phyloP scores from a whole-genome alignment of 495 filamentous ascomycete species.

The Tuber calosporum region DNA sequence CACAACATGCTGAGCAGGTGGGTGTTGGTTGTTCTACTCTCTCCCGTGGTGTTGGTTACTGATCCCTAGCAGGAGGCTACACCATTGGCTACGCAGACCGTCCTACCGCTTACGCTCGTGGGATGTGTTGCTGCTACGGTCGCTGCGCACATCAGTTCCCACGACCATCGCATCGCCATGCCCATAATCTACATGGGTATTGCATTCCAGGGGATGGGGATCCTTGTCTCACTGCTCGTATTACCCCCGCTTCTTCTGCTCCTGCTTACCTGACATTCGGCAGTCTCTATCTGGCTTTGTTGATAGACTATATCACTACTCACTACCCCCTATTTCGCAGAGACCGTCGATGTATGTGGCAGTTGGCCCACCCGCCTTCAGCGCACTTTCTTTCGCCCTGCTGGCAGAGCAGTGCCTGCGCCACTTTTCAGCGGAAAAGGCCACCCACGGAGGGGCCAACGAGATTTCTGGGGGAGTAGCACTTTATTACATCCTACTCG shows the following conservation, averaged over 20 bases:
- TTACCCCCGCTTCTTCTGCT: not conserved
- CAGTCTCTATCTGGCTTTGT: conserved; percentile 31
- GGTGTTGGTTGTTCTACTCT: conserved; percentile 3
- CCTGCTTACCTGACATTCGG: not conserved
- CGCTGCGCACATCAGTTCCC: conserved; percentile 21
- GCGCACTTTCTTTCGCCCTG: conserved; percentile 23
- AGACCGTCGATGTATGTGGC: conserved; percentile 32
- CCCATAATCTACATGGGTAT: conserved; percentile 34
- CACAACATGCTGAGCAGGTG: conserved; percentile 13
- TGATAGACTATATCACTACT: conserved; percentile 21
- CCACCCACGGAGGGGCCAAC: conserved; percentile 10
- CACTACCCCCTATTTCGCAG: conserved; percentile 14
- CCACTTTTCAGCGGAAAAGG: conserved; percentile 22
- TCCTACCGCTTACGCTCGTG: conserved; percentile 36
- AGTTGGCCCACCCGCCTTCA: conserved; percentile 36
- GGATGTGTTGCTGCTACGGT: conserved; percentile 32
- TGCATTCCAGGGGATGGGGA: conserved; percentile 37
- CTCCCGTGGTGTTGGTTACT: not conserved
- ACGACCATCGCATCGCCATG: conserved; percentile 15
- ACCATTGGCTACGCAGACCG: conserved; percentile 24
- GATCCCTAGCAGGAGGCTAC: conserved; percentile 16
- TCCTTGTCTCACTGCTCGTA: conserved; percentile 32
- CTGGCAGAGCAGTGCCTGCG: conserved; percentile 30
- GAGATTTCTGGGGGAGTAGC: conserved; percentile 30
- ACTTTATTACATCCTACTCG: conserved; percentile 32